Evolutionary conservation across 1,284 basidiomycete species (phyloP).

Genomic region (Pisolithus thermaeus): DNA sequence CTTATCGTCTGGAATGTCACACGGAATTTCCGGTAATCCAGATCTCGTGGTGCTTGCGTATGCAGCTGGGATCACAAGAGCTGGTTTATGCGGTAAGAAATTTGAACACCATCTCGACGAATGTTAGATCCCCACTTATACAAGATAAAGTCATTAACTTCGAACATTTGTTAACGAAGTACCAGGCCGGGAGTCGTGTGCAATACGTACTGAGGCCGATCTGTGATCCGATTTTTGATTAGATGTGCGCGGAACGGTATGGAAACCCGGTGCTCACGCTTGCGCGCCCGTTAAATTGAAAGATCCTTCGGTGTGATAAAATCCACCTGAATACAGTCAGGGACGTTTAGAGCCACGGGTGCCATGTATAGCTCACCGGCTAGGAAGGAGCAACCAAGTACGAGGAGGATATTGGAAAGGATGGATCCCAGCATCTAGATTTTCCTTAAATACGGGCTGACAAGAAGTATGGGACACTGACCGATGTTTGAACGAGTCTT

Average conservation of each 20-base stretch:
- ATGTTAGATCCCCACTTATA: constrained; percentile 56
- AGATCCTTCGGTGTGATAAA: constrained; percentile 47
- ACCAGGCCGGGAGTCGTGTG: not conserved
- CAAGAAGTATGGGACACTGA: constrained; percentile 29
- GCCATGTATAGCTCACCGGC: constrained; percentile 41
- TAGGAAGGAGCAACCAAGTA: constrained; percentile 85
- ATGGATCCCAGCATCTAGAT: constrained; percentile 75
- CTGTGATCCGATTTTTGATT: not conserved
- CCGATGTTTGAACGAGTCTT: constrained; percentile 83
- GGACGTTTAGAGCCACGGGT: not conserved
- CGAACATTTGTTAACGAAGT: constrained; percentile 7
- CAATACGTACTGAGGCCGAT: constrained; percentile 44
- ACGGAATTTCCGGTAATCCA: not conserved
- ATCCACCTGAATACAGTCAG: constrained; percentile 45
- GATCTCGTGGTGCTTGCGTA: constrained; percentile 51
- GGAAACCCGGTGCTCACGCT: constrained; percentile 47
- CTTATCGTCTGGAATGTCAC: constrained; percentile 3
- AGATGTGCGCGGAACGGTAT: not conserved
- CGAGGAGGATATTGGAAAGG: constrained; percentile 84
- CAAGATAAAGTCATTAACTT: constrained; percentile 84
- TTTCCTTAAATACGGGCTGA: not conserved
- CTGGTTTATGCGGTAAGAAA: constrained; percentile 29
- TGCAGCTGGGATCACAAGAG: constrained; percentile 88
- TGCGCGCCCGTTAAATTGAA: constrained; percentile 86
- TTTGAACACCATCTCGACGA: constrained; percentile 4